These are phyloP conservation scores for Irpex lacteus DNA, from an alignment of 1,284 basidiomycete species.

Conservation along the genomic window DNA sequence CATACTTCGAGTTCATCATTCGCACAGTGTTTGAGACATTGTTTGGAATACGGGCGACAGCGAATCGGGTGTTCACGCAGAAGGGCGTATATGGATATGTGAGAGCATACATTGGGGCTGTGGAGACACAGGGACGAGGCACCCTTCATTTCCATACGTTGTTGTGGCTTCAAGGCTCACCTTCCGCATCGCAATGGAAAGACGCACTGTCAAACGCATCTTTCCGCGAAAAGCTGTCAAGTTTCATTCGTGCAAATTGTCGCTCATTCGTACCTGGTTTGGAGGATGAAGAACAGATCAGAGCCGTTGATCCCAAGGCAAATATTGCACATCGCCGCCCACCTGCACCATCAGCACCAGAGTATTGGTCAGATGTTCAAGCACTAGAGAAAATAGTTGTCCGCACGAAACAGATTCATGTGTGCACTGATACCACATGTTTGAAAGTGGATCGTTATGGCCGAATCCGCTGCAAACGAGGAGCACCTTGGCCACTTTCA, in stretches of 20 bases:
- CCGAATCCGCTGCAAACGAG: slow-evolving; percentile 29
- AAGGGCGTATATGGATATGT: slow-evolving; percentile 15
- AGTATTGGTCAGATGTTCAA: too few relatives aligned
- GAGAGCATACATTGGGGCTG: slow-evolving; percentile 26
- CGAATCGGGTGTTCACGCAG: background rate
- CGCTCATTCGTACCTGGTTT: too few relatives aligned
- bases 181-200: slow-evolving; percentile 11
- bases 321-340: too few relatives aligned
- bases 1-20: background rate
- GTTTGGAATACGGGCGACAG: background rate
- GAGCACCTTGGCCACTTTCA: slow-evolving; percentile 31
- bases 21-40: background rate
- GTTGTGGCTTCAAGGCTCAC: slow-evolving; percentile 28
- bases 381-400: slow-evolving; percentile 1
- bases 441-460: slow-evolving; percentile 11
- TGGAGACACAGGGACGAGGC: slow-evolving; percentile 30
- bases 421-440: too few relatives aligned
- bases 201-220: too few relatives aligned
- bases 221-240: slow-evolving; percentile 22
- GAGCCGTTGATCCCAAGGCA: too few relatives aligned
- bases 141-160: slow-evolving; percentile 29
- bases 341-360: too few relatives aligned
- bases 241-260: too few relatives aligned
- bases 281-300: too few relatives aligned
- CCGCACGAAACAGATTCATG: background rate